Evolutionary conservation across 2,329 filamentous ascomycete genomes (phyloP), one percentile per base, ranked within the genome.

Genomic region (Zelopaecilomyces penicillatus): DNA sequence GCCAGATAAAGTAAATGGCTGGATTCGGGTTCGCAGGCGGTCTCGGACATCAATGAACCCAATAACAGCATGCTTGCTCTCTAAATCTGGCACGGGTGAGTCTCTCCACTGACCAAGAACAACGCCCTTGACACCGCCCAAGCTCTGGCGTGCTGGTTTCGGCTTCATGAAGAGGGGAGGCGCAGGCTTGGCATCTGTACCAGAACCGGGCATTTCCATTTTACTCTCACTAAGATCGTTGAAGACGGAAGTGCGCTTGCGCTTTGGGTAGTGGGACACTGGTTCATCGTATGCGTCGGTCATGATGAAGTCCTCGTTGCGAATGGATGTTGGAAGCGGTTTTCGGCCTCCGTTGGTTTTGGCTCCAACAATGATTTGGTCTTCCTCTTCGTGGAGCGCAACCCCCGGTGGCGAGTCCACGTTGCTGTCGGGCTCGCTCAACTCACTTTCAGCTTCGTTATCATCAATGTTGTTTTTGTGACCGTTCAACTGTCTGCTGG

Each of bases 41-140:
- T 82, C 78, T 12, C 76, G 65, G 8, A 76, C 66, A 48, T 83
- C 79, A 40, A 82, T 81, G 48, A 82, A 82, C 5, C 78, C 79
- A 40, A 78, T 73, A 1, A 82, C 75, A 0, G 70, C 70, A 55
- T 82, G 79, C 54, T 78, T 80, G 10, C 70, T 67, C 3, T 62
- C 61, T 6, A 65, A 60, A 10, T 71, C 61, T 0, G 72, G 69
- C 1, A 76, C 71, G 4, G 64, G 63, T 0, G 78, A 82, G 40
- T 80, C 75, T 41, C 78, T 69, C 79, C 79, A 83, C 32, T 76
- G 73, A 2, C 79, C 79, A 6, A 83, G 64, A 5, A 72, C 57
- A 5, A 77, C 67, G 4, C 69, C 68, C 50, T 75, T 76, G 26
- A 65, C 61, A 9, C 57, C 60, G 11, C 56, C 54, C 10, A 61